Percentiles rank a stretch among this genome's conserved stretches.
Evolutionary conservation across 768 basidiomycete genomes (phyloP).

Genomic region (Fistulinella prunicolor): DNA sequence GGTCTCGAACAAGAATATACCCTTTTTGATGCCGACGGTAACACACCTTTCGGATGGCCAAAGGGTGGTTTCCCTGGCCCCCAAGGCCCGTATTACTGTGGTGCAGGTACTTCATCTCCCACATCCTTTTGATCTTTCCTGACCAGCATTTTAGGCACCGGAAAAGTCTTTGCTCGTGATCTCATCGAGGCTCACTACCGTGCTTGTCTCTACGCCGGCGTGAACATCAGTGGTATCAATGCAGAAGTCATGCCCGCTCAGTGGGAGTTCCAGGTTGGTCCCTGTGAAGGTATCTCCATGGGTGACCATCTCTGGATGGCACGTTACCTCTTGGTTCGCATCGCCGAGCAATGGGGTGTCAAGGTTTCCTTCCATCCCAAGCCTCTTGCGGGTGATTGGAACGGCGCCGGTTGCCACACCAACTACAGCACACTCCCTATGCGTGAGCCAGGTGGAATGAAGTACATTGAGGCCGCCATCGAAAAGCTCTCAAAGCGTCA

Average conservation of each 20-base stretch:
- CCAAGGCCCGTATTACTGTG: slow-evolving; percentile 99
- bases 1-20: slow-evolving; percentile 99
- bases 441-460: slow-evolving; percentile 93
- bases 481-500: slow-evolving; percentile 90
- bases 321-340: slow-evolving; percentile 90
- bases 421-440: slow-evolving; percentile 95
- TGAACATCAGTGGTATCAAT: slow-evolving; percentile 99
- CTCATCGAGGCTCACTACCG: slow-evolving; percentile 99
- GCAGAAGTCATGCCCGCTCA: slow-evolving; percentile 99
- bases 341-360: slow-evolving; percentile 96
- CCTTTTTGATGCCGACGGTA: slow-evolving; percentile 88
- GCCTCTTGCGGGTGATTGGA: slow-evolving; percentile 96
- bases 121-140: background rate
- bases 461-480: slow-evolving; percentile 88
- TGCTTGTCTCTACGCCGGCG: slow-evolving; percentile 89
- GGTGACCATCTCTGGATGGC: slow-evolving; percentile 99
- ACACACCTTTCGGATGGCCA: slow-evolving; percentile 88
- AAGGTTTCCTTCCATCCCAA: slow-evolving; percentile 99
- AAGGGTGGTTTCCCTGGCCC: slow-evolving; percentile 99
- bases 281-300: slow-evolving; percentile 96
- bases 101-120: slow-evolving; percentile 64
- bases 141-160: slow-evolving; percentile 59
- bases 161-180: slow-evolving; percentile 98
- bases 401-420: slow-evolving; percentile 98
- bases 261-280: slow-evolving; percentile 99